Base-by-base conservation (phyloP, 2,329 filamentous ascomycete species). In the Endoconidiophora laricicola region DNA sequence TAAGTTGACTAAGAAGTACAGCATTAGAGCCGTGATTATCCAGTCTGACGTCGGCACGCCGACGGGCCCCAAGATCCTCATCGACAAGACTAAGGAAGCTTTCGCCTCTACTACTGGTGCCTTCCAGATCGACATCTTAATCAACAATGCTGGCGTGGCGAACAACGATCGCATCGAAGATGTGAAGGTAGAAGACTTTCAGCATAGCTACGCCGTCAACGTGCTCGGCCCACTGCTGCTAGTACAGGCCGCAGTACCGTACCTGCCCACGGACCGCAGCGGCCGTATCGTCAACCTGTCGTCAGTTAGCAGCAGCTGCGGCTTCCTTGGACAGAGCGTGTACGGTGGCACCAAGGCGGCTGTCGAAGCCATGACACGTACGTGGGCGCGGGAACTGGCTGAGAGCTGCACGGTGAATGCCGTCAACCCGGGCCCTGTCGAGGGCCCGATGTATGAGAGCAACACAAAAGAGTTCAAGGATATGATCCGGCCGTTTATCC, bases 111-210 rank as follows among this genome's bases (percentile, higher is more conserved):
- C 72, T 24, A 66, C 54, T 56, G 52, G 58, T 45, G 58, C 56
- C 4, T 76, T 86, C 61, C 76, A 81, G 58, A 73, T 94, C 59
- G 85, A 93, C 65, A 85, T 94, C 54, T 69, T 94, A 48, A 69
- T 94, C 69, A 93, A 94, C 73, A 94, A 93, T 63, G 86, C 87
- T 26, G 87, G 85, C 49, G 67, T 79, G 5, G 69, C 76, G 29
- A 66, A 74, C 38, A 90, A 91, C 65, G 74, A 80, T 57, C 62
- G 67, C 23, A 66, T 83, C 22, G 72, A 76, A 46, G 74, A 83
- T 24, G 74, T 86, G 55, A 74, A 72, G 3, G 60, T 70, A 4
- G 70, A 71, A 10, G 74, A 87, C 58, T 93, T 88, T 66, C 71
- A 78, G 41, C 68, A 72, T 57, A 78, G 82, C 51, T 93, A 86